These are phyloP conservation scores for Aspergillus ochraceoroseus DNA, from an alignment of 2,329 filamentous ascomycete species.

Conservation along the genomic window DNA sequence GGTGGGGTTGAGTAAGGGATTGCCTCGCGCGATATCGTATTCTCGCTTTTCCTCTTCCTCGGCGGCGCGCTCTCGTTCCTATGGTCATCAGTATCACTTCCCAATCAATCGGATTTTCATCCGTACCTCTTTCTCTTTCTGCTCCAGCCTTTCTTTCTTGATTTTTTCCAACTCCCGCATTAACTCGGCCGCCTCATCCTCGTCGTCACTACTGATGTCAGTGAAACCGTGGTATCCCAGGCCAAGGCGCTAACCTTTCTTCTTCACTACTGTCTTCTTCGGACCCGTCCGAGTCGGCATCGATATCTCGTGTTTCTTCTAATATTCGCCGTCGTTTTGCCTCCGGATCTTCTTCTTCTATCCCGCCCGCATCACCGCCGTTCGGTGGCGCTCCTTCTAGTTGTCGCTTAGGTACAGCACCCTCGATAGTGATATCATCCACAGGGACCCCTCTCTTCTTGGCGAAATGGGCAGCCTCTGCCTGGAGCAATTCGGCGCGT, in stretches of 20 bases:
- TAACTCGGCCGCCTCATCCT: slow-evolving; percentile 80
- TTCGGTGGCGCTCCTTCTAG: slow-evolving; percentile 50
- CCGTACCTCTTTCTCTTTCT: slow-evolving; percentile 70
- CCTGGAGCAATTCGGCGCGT: slow-evolving; percentile 80
- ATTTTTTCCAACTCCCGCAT: slow-evolving; percentile 94
- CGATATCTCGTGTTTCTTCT: slow-evolving; percentile 81
- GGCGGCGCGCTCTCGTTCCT: slow-evolving; percentile 75
- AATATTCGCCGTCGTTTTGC: slow-evolving; percentile 81
- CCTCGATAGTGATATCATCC: slow-evolving; percentile 41
- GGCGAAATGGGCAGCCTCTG: slow-evolving; percentile 80
- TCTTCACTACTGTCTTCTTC: slow-evolving; percentile 57
- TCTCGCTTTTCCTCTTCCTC: slow-evolving; percentile 79
- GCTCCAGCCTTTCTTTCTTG: slow-evolving; percentile 75
- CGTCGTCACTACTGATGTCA: slow-evolving; percentile 55
- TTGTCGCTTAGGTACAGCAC: slow-evolving; percentile 58
- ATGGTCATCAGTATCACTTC: slow-evolving; percentile 17
- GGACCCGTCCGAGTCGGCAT: slow-evolving; percentile 69
- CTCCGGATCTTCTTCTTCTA: slow-evolving; percentile 63
- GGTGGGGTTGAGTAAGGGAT: slow-evolving; percentile 80
- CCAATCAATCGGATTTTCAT: background rate
- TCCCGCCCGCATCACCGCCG: slow-evolving; percentile 32
- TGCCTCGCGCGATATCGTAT: slow-evolving; percentile 83
- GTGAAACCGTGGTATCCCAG: slow-evolving; percentile 1
- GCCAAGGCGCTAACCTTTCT: slow-evolving; percentile 47
- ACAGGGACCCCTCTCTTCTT: slow-evolving; percentile 67